phyloP scores from a whole-genome alignment of 371 early-diverging fungal genomes.

The Actinomucor elegans region DNA sequence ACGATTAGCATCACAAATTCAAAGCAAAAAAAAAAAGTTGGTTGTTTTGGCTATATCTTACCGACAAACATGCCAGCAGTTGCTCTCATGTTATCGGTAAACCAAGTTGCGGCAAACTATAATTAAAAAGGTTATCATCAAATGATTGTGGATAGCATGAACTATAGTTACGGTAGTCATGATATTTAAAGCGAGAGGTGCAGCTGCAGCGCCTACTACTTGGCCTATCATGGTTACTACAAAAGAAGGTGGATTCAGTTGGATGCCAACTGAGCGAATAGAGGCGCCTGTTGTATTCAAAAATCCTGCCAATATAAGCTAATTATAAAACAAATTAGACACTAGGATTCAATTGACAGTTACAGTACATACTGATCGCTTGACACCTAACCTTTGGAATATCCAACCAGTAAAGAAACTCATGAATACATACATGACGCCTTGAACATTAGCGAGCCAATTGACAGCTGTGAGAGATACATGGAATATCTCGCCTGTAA shows the following conservation, averaged over 20 bases:
- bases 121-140: no score
- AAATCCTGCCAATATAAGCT: slow-evolving; percentile 52
- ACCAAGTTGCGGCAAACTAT: slow-evolving; percentile 67
- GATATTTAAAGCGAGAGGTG: slow-evolving; percentile 64
- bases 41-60: slow-evolving; percentile 12
- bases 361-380: slow-evolving; percentile 26
- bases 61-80: slow-evolving; percentile 64
- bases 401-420: slow-evolving; percentile 41
- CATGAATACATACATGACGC: slow-evolving; percentile 34
- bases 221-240: slow-evolving; percentile 57
- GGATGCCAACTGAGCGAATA: slow-evolving; percentile 49
- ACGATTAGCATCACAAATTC: no score
- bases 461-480: slow-evolving; percentile 36
- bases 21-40: no score
- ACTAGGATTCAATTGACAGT: background rate
- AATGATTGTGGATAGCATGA: no score
- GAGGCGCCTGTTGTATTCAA: slow-evolving; percentile 48
- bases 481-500: slow-evolving; percentile 24
- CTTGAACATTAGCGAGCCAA: slow-evolving; percentile 41
- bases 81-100: slow-evolving; percentile 61
- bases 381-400: slow-evolving; percentile 37
- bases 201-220: slow-evolving; percentile 53
- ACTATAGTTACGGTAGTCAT: slow-evolving; percentile 42
- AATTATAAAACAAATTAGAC: background rate
- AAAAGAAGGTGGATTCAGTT: slow-evolving; percentile 29